Conservation (phyloP, 164 flowering plant genomes). For the Sextonia rubra region DNA sequence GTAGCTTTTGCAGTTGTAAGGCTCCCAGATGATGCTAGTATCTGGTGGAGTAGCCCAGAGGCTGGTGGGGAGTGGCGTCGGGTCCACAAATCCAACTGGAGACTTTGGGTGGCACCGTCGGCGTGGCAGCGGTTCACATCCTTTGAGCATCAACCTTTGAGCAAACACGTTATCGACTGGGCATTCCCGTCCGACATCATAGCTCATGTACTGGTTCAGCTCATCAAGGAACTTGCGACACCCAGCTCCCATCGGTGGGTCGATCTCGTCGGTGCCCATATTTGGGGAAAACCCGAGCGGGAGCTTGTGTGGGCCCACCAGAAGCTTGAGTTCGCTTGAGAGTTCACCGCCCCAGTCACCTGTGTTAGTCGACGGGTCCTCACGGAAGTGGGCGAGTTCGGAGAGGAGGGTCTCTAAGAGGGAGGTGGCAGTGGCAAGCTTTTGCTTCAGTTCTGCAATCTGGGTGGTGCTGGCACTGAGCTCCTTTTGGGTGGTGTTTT, state of each 20-base stretch:
- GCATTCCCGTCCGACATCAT: slow-evolving; percentile 32
- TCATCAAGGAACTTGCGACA: slow-evolving; percentile 24
- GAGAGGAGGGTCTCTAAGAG: slow-evolving; percentile 21
- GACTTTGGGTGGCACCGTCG: slow-evolving; percentile 39
- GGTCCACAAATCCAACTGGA: slow-evolving; percentile 24
- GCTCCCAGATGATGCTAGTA: slow-evolving; percentile 34
- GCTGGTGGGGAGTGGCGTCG: slow-evolving; percentile 22
- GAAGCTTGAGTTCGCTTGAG: slow-evolving; percentile 12
- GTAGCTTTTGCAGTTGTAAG: slow-evolving; percentile 38
- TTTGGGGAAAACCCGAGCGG: slow-evolving; percentile 27
- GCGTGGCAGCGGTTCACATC: slow-evolving; percentile 48
- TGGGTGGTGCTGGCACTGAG: slow-evolving; percentile 22
- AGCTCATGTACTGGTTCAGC: slow-evolving; percentile 30
- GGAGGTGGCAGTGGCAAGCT: too few relatives aligned
- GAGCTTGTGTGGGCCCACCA: slow-evolving; percentile 29
- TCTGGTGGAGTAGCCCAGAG: slow-evolving; percentile 37
- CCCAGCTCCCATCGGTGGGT: slow-evolving; percentile 31
- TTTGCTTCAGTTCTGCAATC: slow-evolving; percentile 10
- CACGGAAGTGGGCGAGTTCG: slow-evolving; percentile 10
- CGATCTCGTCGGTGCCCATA: slow-evolving; percentile 27
- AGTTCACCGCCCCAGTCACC: background rate
- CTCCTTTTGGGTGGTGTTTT: slow-evolving; percentile 28
- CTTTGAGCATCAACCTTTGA: slow-evolving; percentile 32
- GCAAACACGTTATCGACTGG: slow-evolving; percentile 35
- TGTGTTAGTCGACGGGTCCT: background rate